These are phyloP conservation scores for Epichloe bromicola DNA, from an alignment of 2,329 filamentous ascomycete genomes.

Conservation along the genomic window DNA sequence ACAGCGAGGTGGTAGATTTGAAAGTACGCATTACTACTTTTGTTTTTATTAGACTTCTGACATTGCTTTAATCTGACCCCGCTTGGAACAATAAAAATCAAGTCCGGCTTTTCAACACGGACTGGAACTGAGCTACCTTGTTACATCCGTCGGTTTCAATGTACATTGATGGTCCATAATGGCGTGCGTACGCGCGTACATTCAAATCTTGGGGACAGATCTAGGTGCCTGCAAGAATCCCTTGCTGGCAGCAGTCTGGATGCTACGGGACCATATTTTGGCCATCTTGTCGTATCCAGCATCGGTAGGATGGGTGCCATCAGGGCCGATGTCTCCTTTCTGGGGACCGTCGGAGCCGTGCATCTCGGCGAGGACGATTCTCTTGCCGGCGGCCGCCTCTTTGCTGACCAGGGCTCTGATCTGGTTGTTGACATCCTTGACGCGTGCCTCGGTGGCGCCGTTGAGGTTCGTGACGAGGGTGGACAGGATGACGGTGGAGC, in stretches of 20 bases:
- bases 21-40: no score
- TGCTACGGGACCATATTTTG: slow-evolving; percentile 19
- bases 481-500: slow-evolving; percentile 24
- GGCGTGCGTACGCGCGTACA: no score
- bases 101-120: no score
- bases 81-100: no score
- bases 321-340: slow-evolving; percentile 19
- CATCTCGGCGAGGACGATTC: slow-evolving; percentile 29
- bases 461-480: slow-evolving; percentile 23
- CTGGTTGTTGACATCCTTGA: slow-evolving; percentile 21
- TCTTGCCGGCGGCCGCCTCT: slow-evolving; percentile 16
- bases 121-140: no score
- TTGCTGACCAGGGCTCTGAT: slow-evolving; percentile 15
- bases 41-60: no score
- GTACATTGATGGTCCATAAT: no score
- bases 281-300: slow-evolving; percentile 30
- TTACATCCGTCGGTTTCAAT: no score
- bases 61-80: no score
- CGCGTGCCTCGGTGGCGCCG: slow-evolving; percentile 14
- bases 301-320: slow-evolving; percentile 27
- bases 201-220: not conserved
- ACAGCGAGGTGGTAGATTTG: no score
- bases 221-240: slow-evolving; percentile 12
- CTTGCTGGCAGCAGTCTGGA: slow-evolving; percentile 14
- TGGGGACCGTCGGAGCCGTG: slow-evolving; percentile 17